Evolutionary conservation across 2,329 filamentous ascomycete species (phyloP), one percentile per base, ranked within the genome.

Genomic region (Knufia fluminis): DNA sequence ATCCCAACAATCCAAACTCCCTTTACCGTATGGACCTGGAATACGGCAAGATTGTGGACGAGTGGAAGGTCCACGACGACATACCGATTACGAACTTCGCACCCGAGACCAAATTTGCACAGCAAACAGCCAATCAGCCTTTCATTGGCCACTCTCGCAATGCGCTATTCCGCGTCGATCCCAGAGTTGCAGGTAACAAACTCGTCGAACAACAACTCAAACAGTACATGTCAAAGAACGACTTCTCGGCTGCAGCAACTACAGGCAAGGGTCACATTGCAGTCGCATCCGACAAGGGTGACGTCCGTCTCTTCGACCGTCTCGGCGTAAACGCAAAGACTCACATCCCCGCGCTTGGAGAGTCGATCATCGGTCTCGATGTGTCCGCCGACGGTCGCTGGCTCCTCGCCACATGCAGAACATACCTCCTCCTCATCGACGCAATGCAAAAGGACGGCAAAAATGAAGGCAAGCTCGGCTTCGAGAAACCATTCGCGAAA

Each of bases 261-360:
- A 98, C 92, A 0, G 89, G 94, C 62, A 91, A 97, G 70, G 92
- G 92, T 9, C 94, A 96, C 63, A 89, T 98, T 56, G 92, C 92
- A 3, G 90, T 98, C 6, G 91, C 92, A 0, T 96, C 89, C 47
- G 94, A 94, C 72, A 98, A 98, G 73, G 92, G 92, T 59, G 92
- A 98, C 59, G 89, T 98, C 54, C 87, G 92, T 48, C 80, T 98
- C 60, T 98, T 98, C 61, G 92, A 98, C 65, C 86, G 90, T 16
- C 79, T 98, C 1, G 92, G 92, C 12, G 94, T 97, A 70, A 94
- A 95, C 59, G 92, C 92, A 33, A 98, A 98, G 76, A 97, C 92
- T 0, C 86, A 94, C 55, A 90, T 98, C 50, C 92, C 92, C 2
- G 92, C 92, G 4, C 80, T 98, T 12, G 92, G 92, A 57, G 92